Base-by-base conservation (phyloP, 176 grass and related monocot species). In the Leersia perrieri region DNA sequence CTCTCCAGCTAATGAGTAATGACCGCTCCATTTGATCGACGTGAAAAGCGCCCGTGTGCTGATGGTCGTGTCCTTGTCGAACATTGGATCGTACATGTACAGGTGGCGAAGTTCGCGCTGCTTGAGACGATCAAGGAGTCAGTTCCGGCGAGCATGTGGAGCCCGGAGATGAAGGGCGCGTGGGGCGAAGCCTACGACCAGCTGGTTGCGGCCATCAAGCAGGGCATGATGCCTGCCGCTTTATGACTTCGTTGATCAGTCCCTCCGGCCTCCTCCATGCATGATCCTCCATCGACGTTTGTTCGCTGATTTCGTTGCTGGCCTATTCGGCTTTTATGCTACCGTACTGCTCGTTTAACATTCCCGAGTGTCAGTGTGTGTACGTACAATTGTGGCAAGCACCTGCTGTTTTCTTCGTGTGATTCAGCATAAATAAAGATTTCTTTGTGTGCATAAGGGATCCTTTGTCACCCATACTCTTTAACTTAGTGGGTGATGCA, bases 31-130 rank as follows among this genome's bases (percentile, higher is more conserved):
- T 49, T 22, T 49, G 36, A 57, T 23, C 2, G 22, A 16, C 31
- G 38, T 22, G 3, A 27, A 13, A 57, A 22, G 7, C 15, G 15
- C 4, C 18, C 22, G 47, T 31, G 5, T 42, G 22, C 49, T 68
- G 35, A 39, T 76, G 18, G 32, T 14, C 18, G 7, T 28, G 26
- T 35, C 1, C 9, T 8, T 9, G 22, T 60, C 9, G 18, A 53
- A 53, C 5, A 10, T 26, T 5, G 33, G 44, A 2, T 13, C 2
- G 34, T 3, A 36, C 34, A 33, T 80, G 93, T 34, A 39, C 74
- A 97, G 92, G 96, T 98, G 35, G 89, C 92, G 23, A 74, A 88
- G 81, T 95, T 91, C 69, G 96, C 96, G 0, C 86, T 97, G 58
- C 81, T 97, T 0, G 80, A 93, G 31, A 93, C 86, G 11, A 93